phyloP scores from a whole-genome alignment of 1,284 basidiomycete species.

The Sporisorium graminicola region DNA sequence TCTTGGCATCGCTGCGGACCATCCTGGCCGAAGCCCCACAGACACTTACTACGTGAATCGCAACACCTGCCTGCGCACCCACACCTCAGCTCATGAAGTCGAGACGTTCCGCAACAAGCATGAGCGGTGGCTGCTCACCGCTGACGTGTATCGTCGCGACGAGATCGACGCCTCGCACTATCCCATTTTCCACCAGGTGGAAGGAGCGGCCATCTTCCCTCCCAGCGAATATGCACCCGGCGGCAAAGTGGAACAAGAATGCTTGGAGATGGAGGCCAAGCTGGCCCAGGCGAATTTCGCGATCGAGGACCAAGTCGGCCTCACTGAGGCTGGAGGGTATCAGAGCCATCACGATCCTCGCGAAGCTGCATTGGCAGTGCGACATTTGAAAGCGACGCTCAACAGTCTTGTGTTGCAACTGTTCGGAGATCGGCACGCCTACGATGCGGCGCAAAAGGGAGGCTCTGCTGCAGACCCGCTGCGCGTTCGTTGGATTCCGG shows the following conservation, averaged over 20 bases:
- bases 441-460: constrained; percentile 69
- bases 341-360: constrained; percentile 79
- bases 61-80: constrained; percentile 90
- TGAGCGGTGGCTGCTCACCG: constrained; percentile 88
- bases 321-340: constrained; percentile 80
- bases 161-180: constrained; percentile 98
- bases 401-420: constrained; percentile 88
- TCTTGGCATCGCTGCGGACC: constrained; percentile 90
- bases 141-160: constrained; percentile 98
- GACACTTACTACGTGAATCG: constrained; percentile 98
- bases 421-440: constrained; percentile 74
- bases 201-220: constrained; percentile 86
- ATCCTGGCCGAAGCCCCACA: constrained; percentile 88
- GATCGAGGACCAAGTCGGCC: constrained; percentile 85
- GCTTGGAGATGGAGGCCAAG: constrained; percentile 74
- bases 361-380: constrained; percentile 75
- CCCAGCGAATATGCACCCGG: constrained; percentile 71
- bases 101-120: constrained; percentile 84
- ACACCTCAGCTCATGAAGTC: constrained; percentile 97
- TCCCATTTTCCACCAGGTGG: constrained; percentile 98
- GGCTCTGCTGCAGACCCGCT: constrained; percentile 74
- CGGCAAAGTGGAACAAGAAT: constrained; percentile 72
- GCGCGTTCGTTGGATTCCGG: constrained; percentile 94
- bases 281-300: constrained; percentile 74
- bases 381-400: constrained; percentile 90